Conservation (phyloP, 2,329 filamentous ascomycete genomes). For the Trichoderma koningii region DNA sequence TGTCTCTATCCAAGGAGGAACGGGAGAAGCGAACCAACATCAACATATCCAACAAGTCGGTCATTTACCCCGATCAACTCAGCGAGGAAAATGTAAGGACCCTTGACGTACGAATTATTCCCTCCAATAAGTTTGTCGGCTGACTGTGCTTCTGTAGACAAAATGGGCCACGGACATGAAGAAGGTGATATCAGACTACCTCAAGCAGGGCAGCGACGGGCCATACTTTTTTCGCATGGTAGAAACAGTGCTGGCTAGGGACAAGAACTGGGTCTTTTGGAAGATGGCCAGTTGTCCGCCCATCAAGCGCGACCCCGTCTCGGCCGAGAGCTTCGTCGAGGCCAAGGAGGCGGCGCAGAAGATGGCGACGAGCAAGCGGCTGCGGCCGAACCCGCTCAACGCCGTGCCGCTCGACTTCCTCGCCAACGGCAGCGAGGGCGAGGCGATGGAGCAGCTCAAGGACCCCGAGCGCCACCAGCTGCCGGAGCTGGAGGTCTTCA, state of each 20-base stretch:
- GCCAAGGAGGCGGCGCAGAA: slow-evolving; percentile 68
- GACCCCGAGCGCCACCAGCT: slow-evolving; percentile 64
- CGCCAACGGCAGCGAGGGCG: slow-evolving; percentile 60
- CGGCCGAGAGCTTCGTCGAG: slow-evolving; percentile 66
- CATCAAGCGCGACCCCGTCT: slow-evolving; percentile 75
- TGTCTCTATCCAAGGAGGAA: slow-evolving; percentile 81
- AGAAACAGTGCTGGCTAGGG: slow-evolving; percentile 88
- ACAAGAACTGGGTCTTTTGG: slow-evolving; percentile 99
- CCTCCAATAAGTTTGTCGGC: background rate
- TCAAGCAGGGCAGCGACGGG: slow-evolving; percentile 78
- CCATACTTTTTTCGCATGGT: slow-evolving; percentile 96
- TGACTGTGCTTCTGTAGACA: slow-evolving; percentile 50
- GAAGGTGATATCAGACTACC: slow-evolving; percentile 75
- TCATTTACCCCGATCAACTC: slow-evolving; percentile 77
- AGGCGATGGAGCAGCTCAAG: slow-evolving; percentile 70
- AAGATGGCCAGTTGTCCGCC: slow-evolving; percentile 91
- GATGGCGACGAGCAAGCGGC: slow-evolving; percentile 68
- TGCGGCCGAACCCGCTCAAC: slow-evolving; percentile 69
- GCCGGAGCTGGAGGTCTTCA: slow-evolving; percentile 70
- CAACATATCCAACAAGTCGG: slow-evolving; percentile 75
- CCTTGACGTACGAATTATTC: no score
- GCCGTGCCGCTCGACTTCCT: slow-evolving; percentile 79
- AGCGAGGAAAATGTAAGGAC: slow-evolving; percentile 76
- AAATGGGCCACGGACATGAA: slow-evolving; percentile 85
- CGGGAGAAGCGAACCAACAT: slow-evolving; percentile 76